Percentiles rank a stretch among this genome's conserved stretches.
phyloP scores from a whole-genome alignment of 768 basidiomycete genomes.

The Pulveroboletus sp. region DNA sequence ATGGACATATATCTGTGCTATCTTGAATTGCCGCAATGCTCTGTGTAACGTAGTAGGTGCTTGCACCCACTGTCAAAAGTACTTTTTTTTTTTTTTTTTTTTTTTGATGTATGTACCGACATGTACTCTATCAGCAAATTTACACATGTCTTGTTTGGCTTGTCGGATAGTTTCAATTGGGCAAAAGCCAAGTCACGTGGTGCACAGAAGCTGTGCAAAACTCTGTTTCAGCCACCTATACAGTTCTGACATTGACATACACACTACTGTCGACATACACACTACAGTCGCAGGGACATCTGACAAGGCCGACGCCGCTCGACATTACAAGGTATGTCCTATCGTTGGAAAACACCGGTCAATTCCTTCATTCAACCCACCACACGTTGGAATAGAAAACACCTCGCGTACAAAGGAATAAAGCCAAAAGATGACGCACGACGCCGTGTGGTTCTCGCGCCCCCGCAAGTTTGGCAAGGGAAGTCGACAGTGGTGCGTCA shows the following conservation, averaged over 20 bases:
- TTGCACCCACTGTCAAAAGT: too few relatives aligned
- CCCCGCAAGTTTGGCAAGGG: slow-evolving; percentile 95
- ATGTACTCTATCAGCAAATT: too few relatives aligned
- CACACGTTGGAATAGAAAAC: background rate
- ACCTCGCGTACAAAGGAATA: slow-evolving; percentile 20
- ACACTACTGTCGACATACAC: too few relatives aligned
- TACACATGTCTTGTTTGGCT: too few relatives aligned
- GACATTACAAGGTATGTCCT: slow-evolving; percentile 18
- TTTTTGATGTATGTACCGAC: too few relatives aligned
- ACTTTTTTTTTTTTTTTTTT: too few relatives aligned
- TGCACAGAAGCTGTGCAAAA: background rate
- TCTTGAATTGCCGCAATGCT: background rate
- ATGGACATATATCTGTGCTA: background rate
- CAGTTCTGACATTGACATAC: slow-evolving; percentile 8
- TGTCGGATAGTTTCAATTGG: too few relatives aligned
- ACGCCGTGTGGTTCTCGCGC: slow-evolving; percentile 96
- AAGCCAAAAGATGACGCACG: slow-evolving; percentile 97
- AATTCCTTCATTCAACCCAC: background rate
- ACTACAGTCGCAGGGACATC: too few relatives aligned
- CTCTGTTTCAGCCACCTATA: slow-evolving; percentile 26
- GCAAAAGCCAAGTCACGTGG: slow-evolving; percentile 6
- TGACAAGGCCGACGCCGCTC: background rate
- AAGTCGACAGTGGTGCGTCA: slow-evolving; percentile 62
- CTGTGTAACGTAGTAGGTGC: background rate
- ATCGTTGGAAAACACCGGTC: background rate